Evolutionary conservation across 2,329 filamentous ascomycete genomes (phyloP).

Genomic region (Ascochyta koolunga): DNA sequence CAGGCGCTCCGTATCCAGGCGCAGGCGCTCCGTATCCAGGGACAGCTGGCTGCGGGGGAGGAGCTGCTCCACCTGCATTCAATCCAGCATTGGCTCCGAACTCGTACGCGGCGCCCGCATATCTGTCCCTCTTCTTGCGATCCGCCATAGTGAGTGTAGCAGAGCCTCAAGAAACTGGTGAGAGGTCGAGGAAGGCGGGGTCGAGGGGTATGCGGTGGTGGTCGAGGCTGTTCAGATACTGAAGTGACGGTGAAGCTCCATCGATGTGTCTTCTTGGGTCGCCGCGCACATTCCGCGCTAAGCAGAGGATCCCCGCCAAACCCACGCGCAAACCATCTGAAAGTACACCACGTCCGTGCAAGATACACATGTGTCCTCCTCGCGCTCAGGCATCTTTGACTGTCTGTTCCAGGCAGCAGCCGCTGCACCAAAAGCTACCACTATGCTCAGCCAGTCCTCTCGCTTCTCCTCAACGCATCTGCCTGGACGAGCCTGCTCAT

Average conservation of each 20-base stretch:
- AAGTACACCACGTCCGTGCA: constrained; percentile 5
- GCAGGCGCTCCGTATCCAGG: constrained; percentile 11
- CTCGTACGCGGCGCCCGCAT: constrained; percentile 93
- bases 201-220: constrained; percentile 18
- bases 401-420: constrained; percentile 17
- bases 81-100: constrained; percentile 83
- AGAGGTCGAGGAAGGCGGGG: constrained; percentile 15
- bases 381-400: too few relatives aligned
- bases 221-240: constrained; percentile 25
- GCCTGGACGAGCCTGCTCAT: background rate
- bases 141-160: constrained; percentile 40
- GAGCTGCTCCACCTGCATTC: constrained; percentile 55
- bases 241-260: constrained; percentile 32
- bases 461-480: background rate
- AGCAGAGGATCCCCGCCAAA: constrained; percentile 26
- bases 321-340: constrained; percentile 21
- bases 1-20: constrained; percentile 11
- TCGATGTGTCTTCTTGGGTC: constrained; percentile 45
- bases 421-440: background rate
- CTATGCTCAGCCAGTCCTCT: background rate
- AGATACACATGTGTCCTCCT: background rate
- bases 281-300: constrained; percentile 40
- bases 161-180: constrained; percentile 12
- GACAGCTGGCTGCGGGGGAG: constrained; percentile 22
- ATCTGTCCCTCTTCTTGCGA: constrained; percentile 87